A percentile compares a stretch with the other conserved stretches of the same genome.
phyloP scores from a whole-genome alignment of 257 asterid species.

The Verbascum thapsus region DNA sequence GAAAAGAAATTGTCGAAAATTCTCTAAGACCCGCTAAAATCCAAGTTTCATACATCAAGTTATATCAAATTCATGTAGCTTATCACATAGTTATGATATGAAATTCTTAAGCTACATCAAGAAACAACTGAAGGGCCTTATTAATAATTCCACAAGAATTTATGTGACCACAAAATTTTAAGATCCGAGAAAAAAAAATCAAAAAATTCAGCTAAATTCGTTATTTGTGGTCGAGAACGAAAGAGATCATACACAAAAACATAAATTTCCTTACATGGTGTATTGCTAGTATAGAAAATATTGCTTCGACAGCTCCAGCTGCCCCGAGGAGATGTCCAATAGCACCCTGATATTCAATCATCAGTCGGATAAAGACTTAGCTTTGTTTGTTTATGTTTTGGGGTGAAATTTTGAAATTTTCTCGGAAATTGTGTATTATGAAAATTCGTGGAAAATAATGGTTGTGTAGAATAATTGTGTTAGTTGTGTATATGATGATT shows the following conservation, averaged over 20 bases:
- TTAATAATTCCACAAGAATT: neutral
- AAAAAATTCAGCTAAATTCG: neutral
- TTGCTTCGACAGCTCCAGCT: conserved; percentile 96
- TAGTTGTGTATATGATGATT: too few species aligned
- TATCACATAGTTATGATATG: neutral
- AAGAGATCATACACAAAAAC: neutral
- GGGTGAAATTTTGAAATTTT: too few species aligned
- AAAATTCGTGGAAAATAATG: too few species aligned
- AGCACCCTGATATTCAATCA: conserved; percentile 64
- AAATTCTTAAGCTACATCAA: neutral
- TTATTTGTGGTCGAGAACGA: neutral
- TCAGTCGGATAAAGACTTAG: conserved; percentile 15
- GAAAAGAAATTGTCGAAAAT: too few species aligned
- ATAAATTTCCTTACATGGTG: conserved; percentile 60
- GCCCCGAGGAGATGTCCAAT: conserved; percentile 96
- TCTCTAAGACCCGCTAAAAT: too few species aligned
- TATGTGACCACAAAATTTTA: neutral
- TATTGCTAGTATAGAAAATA: conserved; percentile 72
- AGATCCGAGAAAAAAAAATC: neutral
- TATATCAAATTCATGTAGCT: neutral
- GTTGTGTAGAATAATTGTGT: too few species aligned
- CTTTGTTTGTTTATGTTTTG: too few species aligned
- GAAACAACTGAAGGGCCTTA: neutral
- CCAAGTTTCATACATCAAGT: neutral
- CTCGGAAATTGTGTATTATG: too few species aligned